Evolutionary conservation across 768 basidiomycete species (phyloP).

Genomic region (Hygrocybe punicea): DNA sequence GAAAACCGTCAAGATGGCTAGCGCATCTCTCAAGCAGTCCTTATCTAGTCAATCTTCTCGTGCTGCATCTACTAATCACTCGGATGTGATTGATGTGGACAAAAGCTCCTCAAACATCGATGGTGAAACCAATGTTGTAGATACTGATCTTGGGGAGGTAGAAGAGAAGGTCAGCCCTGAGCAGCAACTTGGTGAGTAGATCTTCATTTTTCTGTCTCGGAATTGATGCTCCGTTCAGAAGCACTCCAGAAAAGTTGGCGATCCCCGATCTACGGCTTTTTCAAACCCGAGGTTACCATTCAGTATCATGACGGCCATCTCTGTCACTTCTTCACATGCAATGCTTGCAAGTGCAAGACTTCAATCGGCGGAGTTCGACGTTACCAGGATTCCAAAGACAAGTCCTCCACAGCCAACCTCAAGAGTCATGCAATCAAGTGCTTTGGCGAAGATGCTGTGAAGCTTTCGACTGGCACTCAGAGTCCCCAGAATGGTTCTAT

Average conservation of each 20-base stretch:
- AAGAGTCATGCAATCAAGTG: slow-evolving; percentile 27
- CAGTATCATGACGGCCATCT: slow-evolving; percentile 14
- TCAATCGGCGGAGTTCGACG: slow-evolving; percentile 4
- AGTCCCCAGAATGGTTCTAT: slow-evolving; percentile 17
- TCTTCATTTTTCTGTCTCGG: too few relatives aligned
- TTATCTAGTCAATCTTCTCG: too few relatives aligned
- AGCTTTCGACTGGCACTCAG: slow-evolving; percentile 11
- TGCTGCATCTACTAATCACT: too few relatives aligned
- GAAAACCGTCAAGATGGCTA: too few relatives aligned
- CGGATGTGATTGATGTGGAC: too few relatives aligned
- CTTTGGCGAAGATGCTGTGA: slow-evolving; percentile 28
- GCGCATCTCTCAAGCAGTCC: too few relatives aligned
- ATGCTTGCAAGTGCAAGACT: slow-evolving; percentile 15
- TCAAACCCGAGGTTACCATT: slow-evolving; percentile 17
- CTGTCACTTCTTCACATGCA: slow-evolving; percentile 25
- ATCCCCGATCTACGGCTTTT: slow-evolving; percentile 29
- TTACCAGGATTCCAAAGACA: slow-evolving; percentile 25
- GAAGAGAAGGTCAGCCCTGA: too few relatives aligned
- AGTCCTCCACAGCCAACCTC: slow-evolving; percentile 28
- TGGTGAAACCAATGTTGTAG: too few relatives aligned
- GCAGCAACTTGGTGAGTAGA: too few relatives aligned
- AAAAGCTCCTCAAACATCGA: too few relatives aligned
- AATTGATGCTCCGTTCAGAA: too few relatives aligned
- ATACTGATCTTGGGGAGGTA: too few relatives aligned
- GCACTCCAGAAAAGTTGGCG: slow-evolving; percentile 23